These are phyloP conservation scores for Firmiana major DNA, from an alignment of 345 rosid species.

Conservation along the genomic window DNA sequence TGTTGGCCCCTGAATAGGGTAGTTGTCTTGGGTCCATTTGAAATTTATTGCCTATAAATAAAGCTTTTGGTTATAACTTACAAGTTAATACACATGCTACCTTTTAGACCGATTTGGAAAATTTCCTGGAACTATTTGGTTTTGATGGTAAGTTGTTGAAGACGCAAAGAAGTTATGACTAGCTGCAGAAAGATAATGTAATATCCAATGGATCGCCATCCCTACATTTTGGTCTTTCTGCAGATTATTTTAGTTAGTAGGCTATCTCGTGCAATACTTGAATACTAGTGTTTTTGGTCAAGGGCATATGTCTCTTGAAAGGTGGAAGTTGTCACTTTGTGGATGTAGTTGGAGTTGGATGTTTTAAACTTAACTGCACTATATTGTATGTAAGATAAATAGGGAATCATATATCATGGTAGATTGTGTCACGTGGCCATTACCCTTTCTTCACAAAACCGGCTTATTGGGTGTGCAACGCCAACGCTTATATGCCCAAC, in stretches of 20 bases:
- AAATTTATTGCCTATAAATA: not conserved
- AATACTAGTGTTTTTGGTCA: not conserved
- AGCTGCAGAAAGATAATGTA: not conserved
- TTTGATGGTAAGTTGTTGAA: not conserved
- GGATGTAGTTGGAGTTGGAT: not conserved
- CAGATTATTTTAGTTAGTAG: not conserved
- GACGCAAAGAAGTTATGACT: not conserved
- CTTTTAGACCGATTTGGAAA: not conserved
- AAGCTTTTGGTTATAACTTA: not conserved
- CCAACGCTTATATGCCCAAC: too few species aligned
- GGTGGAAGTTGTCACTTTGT: not conserved
- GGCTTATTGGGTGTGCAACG: too few species aligned
- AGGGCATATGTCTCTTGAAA: not conserved
- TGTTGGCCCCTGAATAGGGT: not conserved
- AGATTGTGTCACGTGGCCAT: too few species aligned
- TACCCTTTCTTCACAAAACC: too few species aligned
- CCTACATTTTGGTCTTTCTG: not conserved
- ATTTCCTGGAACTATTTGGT: not conserved
- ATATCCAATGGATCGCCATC: too few species aligned
- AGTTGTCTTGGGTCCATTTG: not conserved
- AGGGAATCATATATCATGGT: not conserved
- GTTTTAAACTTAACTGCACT: not conserved
- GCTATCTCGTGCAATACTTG: not conserved
- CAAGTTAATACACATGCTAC: not conserved
- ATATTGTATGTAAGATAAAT: not conserved